phyloP scores from a whole-genome alignment of 257 asterid genomes.

The Plantago ovata region DNA sequence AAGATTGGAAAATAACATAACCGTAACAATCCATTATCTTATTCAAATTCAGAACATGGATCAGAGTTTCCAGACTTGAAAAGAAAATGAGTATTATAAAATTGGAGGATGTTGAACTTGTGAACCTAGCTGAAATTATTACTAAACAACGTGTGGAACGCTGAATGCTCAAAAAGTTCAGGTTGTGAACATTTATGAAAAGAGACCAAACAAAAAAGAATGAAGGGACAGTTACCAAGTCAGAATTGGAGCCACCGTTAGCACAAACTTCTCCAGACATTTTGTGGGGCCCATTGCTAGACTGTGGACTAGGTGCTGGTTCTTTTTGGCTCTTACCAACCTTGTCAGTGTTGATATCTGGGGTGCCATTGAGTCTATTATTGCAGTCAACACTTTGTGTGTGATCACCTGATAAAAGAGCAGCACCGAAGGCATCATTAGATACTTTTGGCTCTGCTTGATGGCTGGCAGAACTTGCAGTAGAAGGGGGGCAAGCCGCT shows the following conservation, averaged over 20 bases:
- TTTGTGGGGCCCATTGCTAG: constrained; percentile 12
- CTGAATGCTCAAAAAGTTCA: not conserved
- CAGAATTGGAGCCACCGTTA: constrained; percentile 21
- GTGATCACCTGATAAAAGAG: constrained; percentile 22
- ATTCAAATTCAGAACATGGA: too few species aligned
- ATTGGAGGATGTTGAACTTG: too few species aligned
- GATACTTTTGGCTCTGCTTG: constrained; percentile 20
- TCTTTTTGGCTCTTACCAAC: constrained; percentile 20
- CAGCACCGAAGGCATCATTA: constrained; percentile 25
- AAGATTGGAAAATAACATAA: too few species aligned
- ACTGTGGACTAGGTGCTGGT: constrained; percentile 20
- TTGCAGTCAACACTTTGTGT: constrained; percentile 18
- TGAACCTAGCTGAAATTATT: too few species aligned
- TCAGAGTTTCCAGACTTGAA: too few species aligned
- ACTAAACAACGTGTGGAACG: too few species aligned
- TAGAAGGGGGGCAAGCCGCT: constrained; percentile 20
- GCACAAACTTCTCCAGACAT: constrained; percentile 24
- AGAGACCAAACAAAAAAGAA: constrained; percentile 9
- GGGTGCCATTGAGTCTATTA: constrained; percentile 18
- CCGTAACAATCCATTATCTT: too few species aligned
- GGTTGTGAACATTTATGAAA: not conserved
- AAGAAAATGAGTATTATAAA: too few species aligned
- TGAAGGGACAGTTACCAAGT: constrained; percentile 32
- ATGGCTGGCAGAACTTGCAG: constrained; percentile 17
- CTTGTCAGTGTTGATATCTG: constrained; percentile 20